Percentiles rank a stretch among this genome's conserved stretches.
Evolutionary conservation across 176 grass and related monocot species (phyloP).

Genomic region (Hyparrhenia diplandra): DNA sequence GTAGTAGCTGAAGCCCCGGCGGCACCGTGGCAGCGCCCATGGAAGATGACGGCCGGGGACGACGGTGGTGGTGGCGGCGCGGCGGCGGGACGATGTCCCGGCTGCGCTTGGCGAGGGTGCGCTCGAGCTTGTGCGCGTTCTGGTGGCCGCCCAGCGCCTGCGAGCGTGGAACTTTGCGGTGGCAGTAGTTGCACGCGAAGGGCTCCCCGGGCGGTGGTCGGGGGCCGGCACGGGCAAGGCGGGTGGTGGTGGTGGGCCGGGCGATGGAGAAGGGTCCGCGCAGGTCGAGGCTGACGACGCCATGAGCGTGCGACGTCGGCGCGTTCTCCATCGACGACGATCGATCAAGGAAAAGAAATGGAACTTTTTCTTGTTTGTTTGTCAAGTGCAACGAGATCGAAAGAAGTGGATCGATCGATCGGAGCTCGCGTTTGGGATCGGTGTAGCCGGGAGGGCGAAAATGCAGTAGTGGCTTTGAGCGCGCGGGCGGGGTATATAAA

Average conservation of each 20-base stretch:
- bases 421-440: too few relatives aligned
- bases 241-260: neutral
- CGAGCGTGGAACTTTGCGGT: conserved; percentile 68
- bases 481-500: too few relatives aligned
- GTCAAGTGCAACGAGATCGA: too few relatives aligned
- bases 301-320: neutral
- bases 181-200: conserved; percentile 97
- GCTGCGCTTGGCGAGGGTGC: conserved; percentile 74
- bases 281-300: conserved; percentile 56
- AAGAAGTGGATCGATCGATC: too few relatives aligned
- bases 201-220: neutral
- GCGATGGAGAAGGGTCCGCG: neutral
- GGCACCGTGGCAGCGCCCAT: too few relatives aligned
- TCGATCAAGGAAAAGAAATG: neutral
- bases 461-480: too few relatives aligned
- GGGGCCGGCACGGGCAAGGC: neutral
- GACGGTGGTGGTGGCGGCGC: neutral
- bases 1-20: neutral
- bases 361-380: too few relatives aligned
- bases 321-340: conserved; percentile 41
- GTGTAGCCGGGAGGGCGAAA: too few relatives aligned
- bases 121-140: conserved; percentile 98
- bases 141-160: conserved; percentile 97
- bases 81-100: neutral
- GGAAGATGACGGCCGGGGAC: neutral